phyloP scores from a whole-genome alignment of 345 rosid species.

The Durio zibethinus region DNA sequence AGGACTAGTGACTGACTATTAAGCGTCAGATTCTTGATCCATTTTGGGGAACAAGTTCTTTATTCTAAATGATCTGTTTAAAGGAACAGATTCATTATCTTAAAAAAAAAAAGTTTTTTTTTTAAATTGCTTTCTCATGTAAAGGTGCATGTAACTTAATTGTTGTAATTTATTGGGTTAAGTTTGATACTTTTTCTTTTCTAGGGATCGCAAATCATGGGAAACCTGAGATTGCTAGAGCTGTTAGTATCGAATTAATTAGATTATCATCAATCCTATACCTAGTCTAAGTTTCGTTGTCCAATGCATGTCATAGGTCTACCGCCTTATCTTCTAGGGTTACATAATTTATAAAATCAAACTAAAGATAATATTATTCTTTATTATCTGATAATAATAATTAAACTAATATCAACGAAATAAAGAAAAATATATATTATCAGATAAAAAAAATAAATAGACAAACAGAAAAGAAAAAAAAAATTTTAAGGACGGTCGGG shows the following conservation, averaged over 20 bases:
- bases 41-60: conserved; percentile 11
- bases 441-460: background rate
- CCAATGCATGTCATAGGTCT: background rate
- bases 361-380: too few relatives aligned
- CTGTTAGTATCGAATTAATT: background rate
- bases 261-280: background rate
- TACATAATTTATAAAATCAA: too few relatives aligned
- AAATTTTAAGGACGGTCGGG: background rate
- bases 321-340: background rate
- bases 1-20: background rate
- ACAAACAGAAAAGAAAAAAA: too few relatives aligned
- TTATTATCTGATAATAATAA: background rate
- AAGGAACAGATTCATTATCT: conserved; percentile 19
- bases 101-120: conserved; percentile 2
- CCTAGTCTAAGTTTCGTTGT: background rate
- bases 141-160: background rate
- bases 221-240: background rate
- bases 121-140: background rate
- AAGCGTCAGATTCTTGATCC: background rate
- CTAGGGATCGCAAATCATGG: background rate
- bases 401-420: background rate
- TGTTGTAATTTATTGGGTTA: background rate
- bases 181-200: background rate
- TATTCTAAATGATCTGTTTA: conserved; percentile 7
- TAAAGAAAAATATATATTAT: background rate